Conservation (phyloP, 1,139 yeast genomes). For the Candida sanyaensis region DNA sequence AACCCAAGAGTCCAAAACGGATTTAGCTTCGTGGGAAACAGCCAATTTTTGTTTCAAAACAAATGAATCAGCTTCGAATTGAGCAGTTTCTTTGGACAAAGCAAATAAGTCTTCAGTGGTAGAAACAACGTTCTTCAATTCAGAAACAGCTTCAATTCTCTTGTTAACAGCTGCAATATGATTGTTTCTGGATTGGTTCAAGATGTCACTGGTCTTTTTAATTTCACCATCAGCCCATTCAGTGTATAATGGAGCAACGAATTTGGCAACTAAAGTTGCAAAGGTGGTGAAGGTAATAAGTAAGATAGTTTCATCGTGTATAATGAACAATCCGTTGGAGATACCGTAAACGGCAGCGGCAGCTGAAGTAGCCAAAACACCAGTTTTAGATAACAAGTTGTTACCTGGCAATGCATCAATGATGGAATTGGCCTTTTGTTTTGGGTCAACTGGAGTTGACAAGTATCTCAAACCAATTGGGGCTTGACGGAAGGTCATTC, state of each 20-base stretch:
- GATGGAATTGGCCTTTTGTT: constrained; percentile 86
- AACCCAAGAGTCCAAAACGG: constrained; percentile 98
- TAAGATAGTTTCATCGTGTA: constrained; percentile 92
- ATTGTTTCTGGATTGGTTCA: constrained; percentile 85
- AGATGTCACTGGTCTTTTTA: constrained; percentile 74
- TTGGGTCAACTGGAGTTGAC: constrained; percentile 77
- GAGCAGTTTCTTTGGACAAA: constrained; percentile 93
- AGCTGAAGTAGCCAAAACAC: constrained; percentile 89
- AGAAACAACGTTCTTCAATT: constrained; percentile 87
- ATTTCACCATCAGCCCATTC: constrained; percentile 95
- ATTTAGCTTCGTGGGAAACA: constrained; percentile 86
- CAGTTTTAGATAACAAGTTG: constrained; percentile 86
- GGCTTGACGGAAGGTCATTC: constrained; percentile 46
- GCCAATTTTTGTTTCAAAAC: constrained; percentile 91
- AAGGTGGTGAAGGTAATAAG: constrained; percentile 79
- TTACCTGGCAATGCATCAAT: constrained; percentile 94
- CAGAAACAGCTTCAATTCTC: constrained; percentile 85
- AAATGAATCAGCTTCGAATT: constrained; percentile 91
- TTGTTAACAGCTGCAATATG: constrained; percentile 92
- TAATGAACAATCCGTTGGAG: constrained; percentile 87
- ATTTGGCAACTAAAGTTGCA: constrained; percentile 75
- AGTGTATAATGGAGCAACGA: constrained; percentile 91
- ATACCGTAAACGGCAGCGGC: constrained; percentile 95
- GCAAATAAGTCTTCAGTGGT: constrained; percentile 92
- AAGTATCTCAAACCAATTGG: constrained; percentile 64